These are phyloP conservation scores for Pseudogymnoascus sp. DNA, from an alignment of 2,329 filamentous ascomycete genomes.

Conservation along the genomic window DNA sequence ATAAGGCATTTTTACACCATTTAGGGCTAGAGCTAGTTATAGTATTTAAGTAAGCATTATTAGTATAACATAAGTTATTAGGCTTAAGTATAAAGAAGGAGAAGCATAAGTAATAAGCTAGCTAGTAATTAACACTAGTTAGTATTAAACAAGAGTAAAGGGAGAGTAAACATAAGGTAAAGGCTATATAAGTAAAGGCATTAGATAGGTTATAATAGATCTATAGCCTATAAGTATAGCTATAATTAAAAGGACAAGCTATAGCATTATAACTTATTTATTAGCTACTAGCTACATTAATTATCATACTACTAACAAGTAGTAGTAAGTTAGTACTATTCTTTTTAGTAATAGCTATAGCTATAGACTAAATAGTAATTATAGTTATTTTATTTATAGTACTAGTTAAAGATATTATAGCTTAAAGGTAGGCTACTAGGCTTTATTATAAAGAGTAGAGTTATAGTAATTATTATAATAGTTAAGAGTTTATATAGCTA, in stretches of 20 bases:
- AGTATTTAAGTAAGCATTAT: too few species aligned
- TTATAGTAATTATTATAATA: too few species aligned
- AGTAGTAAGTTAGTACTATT: constrained; percentile 10
- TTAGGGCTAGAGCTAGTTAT: constrained; percentile 6
- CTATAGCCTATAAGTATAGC: neutral
- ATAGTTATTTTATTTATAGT: constrained; percentile 9
- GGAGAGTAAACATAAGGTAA: too few species aligned
- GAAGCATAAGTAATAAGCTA: too few species aligned
- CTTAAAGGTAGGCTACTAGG: neutral
- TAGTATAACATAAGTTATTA: too few species aligned
- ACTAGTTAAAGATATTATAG: constrained; percentile 8
- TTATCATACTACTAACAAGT: constrained; percentile 10
- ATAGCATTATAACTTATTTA: neutral
- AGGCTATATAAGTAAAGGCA: too few species aligned
- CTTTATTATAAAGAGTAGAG: too few species aligned
- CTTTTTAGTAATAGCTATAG: constrained; percentile 10
- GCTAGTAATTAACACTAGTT: too few species aligned
- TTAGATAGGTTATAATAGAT: neutral
- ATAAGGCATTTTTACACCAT: constrained; percentile 10
- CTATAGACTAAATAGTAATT: too few species aligned
- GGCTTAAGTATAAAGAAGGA: too few species aligned
- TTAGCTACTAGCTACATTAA: neutral
- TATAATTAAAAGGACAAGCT: neutral
- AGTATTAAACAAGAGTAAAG: too few species aligned
- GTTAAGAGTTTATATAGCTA: too few species aligned